Evolutionary conservation across 495 filamentous ascomycete genomes (phyloP).

Genomic region (Apiosordaria backusii): DNA sequence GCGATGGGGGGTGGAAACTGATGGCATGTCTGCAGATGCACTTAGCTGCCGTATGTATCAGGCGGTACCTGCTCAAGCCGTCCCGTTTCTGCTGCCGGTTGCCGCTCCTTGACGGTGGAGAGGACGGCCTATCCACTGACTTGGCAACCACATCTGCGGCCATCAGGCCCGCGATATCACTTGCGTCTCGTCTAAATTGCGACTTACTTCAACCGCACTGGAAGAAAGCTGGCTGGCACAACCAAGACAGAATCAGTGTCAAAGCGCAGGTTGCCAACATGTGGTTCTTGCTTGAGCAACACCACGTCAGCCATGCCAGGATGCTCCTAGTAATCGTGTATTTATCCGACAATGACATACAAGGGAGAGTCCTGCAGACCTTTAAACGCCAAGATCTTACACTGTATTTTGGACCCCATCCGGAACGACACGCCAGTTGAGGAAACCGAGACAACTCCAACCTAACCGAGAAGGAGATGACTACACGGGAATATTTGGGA

Average conservation of each 20-base stretch:
- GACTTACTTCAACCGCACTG: not conserved
- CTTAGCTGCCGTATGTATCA: too few relatives aligned
- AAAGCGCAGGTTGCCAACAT: not conserved
- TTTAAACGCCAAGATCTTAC: not conserved
- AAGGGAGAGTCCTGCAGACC: not conserved
- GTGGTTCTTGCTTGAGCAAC: not conserved
- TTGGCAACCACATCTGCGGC: not conserved
- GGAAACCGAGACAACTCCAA: not conserved
- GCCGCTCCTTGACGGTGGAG: not conserved
- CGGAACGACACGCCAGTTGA: not conserved
- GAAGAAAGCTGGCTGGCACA: not conserved
- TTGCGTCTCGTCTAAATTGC: conserved; percentile 2
- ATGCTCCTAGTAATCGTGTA: not conserved
- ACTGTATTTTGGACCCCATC: not conserved
- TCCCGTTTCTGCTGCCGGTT: not conserved
- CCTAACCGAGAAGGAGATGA: not conserved
- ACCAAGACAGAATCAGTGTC: not conserved
- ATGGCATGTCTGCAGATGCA: not conserved
- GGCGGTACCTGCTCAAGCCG: not conserved
- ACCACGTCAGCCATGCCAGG: not conserved
- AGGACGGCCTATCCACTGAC: not conserved
- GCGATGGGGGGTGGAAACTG: not conserved
- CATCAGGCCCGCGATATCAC: not conserved
- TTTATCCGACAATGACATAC: not conserved
- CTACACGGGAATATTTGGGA: not conserved